Percentiles rank a stretch among this genome's conserved stretches.
Conservation (phyloP, 2,329 filamentous ascomycete genomes). For the Penicillium crustosum region DNA sequence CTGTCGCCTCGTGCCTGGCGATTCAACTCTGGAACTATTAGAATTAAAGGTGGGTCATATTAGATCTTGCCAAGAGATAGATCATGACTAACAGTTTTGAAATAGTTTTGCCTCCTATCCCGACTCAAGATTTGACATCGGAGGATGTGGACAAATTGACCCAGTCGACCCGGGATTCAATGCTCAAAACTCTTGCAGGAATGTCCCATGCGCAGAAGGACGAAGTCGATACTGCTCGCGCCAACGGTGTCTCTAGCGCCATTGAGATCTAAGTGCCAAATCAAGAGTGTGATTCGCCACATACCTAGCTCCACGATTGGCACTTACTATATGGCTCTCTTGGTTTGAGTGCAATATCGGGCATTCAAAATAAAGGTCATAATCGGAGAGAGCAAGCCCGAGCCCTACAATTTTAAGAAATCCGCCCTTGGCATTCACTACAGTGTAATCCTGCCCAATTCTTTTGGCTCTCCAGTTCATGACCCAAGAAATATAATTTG, state of each 20-base stretch:
- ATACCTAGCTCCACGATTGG: neutral
- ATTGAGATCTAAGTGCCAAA: conserved; percentile 36
- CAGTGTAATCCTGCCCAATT: conserved; percentile 7
- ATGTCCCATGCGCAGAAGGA: conserved; percentile 37
- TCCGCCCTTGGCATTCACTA: neutral
- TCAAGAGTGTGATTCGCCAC: neutral
- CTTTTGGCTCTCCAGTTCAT: conserved; percentile 2
- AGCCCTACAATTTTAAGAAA: neutral
- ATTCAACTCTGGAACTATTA: conserved; percentile 69
- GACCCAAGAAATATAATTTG: neutral
- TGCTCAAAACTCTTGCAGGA: conserved; percentile 62
- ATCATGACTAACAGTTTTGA: conserved; percentile 8
- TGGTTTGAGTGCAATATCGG: neutral
- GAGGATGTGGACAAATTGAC: conserved; percentile 77
- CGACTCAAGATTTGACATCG: conserved; percentile 68
- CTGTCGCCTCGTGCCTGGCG: conserved; percentile 63
- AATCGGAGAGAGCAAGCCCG: neutral
- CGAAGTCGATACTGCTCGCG: conserved; percentile 19
- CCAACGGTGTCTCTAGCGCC: conserved; percentile 33
- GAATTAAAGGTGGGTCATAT: conserved; percentile 64
- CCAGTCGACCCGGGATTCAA: conserved; percentile 66
- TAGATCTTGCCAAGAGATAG: neutral
- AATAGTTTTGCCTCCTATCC: conserved; percentile 75
- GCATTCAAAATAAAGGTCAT: neutral
- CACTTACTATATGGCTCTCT: neutral